A percentile compares a stretch with the other conserved stretches of the same genome.
Evolutionary conservation across 2,329 filamentous ascomycete species (phyloP).

Genomic region (Pleurostoma richardsiae): DNA sequence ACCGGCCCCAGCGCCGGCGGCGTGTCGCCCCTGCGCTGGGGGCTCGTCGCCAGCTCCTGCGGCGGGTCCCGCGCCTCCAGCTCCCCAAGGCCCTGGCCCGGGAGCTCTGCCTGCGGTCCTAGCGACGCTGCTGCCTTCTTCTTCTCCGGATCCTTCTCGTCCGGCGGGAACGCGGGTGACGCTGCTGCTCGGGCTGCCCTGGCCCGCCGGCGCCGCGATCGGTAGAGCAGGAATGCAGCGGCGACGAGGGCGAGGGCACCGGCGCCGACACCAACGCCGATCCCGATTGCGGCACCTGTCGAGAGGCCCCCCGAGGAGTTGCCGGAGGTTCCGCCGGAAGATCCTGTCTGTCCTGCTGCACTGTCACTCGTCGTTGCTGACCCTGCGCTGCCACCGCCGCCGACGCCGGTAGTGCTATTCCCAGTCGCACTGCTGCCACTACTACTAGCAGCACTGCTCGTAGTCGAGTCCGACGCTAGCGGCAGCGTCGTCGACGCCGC

Average conservation of each 20-base stretch:
- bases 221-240: not conserved
- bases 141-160: not conserved
- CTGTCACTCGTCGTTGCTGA: constrained; percentile 3
- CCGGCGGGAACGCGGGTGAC: not conserved
- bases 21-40: not conserved
- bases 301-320: not conserved
- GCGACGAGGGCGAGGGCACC: constrained; percentile 19
- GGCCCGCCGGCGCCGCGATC: not conserved
- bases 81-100: not conserved
- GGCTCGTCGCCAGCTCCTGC: not conserved
- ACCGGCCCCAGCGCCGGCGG: not conserved
- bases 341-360: not conserved
- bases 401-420: not conserved
- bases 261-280: constrained; percentile 18
- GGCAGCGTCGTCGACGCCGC: no score
- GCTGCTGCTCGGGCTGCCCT: no score
- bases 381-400: not conserved
- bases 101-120: not conserved
- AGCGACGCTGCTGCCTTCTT: not conserved
- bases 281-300: constrained; percentile 6
- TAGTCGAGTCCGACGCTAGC: no score
- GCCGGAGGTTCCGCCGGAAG: not conserved
- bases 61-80: not conserved
- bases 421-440: no score
- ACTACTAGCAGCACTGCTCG: no score